These are phyloP conservation scores for Phyllosticta citribraziliensis DNA, from an alignment of 2,329 filamentous ascomycete genomes.

Conservation along the genomic window DNA sequence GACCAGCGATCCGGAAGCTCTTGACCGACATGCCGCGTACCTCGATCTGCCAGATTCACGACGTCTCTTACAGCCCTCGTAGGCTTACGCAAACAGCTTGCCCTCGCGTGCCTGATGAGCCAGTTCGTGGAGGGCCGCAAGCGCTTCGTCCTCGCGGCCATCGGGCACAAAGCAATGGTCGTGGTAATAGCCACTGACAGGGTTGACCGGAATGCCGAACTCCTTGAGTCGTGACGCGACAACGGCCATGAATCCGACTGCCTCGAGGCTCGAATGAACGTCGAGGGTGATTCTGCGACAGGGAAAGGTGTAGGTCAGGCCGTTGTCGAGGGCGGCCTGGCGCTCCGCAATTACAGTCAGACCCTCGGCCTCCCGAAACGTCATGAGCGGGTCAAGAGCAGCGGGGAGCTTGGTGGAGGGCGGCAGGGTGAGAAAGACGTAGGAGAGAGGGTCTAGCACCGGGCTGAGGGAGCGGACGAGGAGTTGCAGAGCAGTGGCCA, in stretches of 20 bases:
- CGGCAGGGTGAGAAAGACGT: conserved; percentile 5
- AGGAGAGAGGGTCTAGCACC: neutral
- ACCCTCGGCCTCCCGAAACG: conserved; percentile 4
- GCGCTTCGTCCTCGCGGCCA: neutral
- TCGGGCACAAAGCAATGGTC: neutral
- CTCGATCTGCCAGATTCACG: neutral
- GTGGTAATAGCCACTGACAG: conserved; percentile 2
- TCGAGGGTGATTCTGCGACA: conserved; percentile 5
- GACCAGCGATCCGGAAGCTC: neutral
- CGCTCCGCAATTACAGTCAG: neutral
- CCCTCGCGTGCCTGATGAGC: neutral
- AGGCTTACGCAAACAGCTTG: neutral
- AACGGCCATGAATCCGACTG: conserved; percentile 8
- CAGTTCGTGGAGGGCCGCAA: neutral
- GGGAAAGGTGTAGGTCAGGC: neutral
- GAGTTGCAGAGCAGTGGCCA: neutral
- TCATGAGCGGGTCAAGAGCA: neutral
- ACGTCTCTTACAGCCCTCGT: neutral
- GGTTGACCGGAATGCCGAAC: neutral
- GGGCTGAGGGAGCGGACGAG: neutral
- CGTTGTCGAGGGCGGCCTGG: neutral
- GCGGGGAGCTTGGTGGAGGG: neutral
- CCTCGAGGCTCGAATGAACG: conserved; percentile 8
- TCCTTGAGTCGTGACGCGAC: neutral
- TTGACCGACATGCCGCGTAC: neutral